Evolutionary conservation across 495 filamentous ascomycete genomes (phyloP), one percentile per base, ranked within the genome.

Genomic region (Tuber umbilicatum): DNA sequence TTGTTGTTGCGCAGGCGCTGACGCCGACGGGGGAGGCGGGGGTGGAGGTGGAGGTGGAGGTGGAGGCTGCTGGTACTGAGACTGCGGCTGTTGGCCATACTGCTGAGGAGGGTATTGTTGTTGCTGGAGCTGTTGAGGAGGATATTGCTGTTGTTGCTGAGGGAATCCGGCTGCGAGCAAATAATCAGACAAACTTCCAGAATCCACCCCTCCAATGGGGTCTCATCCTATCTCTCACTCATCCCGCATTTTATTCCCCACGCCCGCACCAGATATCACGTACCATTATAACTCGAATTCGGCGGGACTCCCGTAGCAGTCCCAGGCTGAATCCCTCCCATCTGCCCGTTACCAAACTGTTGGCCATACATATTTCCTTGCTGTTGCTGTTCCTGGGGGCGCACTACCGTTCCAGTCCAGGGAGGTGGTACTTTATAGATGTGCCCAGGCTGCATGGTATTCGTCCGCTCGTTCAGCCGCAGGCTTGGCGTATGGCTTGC

Each of bases 271-370:
- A 47, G 68, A 12, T 9, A 47, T 70, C 69, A 79, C 77, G 31
- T 71, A 79, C 77, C 27, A 5, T 9, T 74, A 43, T 79, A 79
- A 17, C 75, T 72, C 12, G 55, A 31, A 12, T 73, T 43, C 31
- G 72, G 19, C 43, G 74, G 75, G 14, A 78, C 79, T 10, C 79
- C 79, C 1, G 78, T 81, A 43, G 75, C 79, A 23, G 78, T 78
- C 5, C 79, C 79, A 0, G 78, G 73, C 16, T 74, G 41, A 50
- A 81, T 80, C 37, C 74, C 73, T 1, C 78, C 76, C 5, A 74
- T 27, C 69, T 43, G 45, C 5, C 79, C 80, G 10, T 60, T 39
- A 21, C 40, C 76, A 16, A 78, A 76, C 55, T 79, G 77, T 47
- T 78, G 77, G 12, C 73, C 69, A 35, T 79, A 79, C 77, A 79